phyloP scores from a whole-genome alignment of 2,329 filamentous ascomycete species.

The Exophiala bonariae region DNA sequence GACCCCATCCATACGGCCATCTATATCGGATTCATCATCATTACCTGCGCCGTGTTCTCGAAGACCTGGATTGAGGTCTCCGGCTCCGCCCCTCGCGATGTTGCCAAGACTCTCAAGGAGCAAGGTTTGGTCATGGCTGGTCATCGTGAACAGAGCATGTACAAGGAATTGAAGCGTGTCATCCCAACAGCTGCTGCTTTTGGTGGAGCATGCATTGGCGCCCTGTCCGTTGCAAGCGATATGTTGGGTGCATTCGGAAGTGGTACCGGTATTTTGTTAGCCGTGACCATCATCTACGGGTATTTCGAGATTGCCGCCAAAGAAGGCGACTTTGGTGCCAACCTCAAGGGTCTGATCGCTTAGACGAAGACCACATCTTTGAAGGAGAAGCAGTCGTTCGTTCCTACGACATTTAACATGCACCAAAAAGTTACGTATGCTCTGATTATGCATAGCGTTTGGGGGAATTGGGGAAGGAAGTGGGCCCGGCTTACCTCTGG shows the following conservation, averaged over 20 bases:
- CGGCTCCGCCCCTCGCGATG: constrained; percentile 93
- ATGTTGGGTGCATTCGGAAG: constrained; percentile 93
- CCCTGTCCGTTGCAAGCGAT: constrained; percentile 91
- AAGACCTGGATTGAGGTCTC: constrained; percentile 99
- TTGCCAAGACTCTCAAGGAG: constrained; percentile 99
- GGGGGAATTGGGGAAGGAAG: neutral
- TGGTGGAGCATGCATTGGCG: constrained; percentile 98
- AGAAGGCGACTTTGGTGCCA: constrained; percentile 84
- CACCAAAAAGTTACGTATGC: neutral
- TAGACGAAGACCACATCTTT: constrained; percentile 18
- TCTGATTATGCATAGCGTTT: too few species aligned
- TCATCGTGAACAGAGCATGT: constrained; percentile 99
- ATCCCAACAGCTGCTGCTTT: constrained; percentile 98
- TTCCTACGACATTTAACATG: too few species aligned
- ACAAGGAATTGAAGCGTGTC: constrained; percentile 99
- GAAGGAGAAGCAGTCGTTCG: neutral
- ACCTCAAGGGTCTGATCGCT: constrained; percentile 66
- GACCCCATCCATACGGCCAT: constrained; percentile 95
- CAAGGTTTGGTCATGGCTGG: constrained; percentile 99
- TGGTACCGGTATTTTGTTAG: constrained; percentile 95
- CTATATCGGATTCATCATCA: constrained; percentile 97
- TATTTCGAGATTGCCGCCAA: constrained; percentile 99
- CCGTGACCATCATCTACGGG: constrained; percentile 98
- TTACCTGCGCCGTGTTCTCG: constrained; percentile 96
- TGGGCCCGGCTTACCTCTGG: too few species aligned